Evolutionary conservation across 2,329 filamentous ascomycete genomes (phyloP), one percentile per base, ranked within the genome.

Genomic region (Rosellinia necatrix): DNA sequence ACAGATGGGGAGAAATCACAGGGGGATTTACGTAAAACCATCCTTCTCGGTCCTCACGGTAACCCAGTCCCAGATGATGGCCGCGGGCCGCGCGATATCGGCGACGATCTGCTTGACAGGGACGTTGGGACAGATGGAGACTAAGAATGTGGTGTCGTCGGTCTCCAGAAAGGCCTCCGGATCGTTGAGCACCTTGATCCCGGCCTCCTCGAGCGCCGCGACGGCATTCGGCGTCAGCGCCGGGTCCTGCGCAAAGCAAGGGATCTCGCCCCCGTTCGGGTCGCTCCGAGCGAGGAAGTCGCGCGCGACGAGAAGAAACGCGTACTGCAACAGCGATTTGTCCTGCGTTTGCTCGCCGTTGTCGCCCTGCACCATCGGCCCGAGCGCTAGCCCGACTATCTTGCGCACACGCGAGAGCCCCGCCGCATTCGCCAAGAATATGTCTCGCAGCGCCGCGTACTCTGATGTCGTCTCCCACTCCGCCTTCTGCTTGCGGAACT

Each of bases 81-180:
- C 65, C 2, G 60, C 66, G 1, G 72, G 72, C 1, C 68, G 65
- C 1, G 69, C 67, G 9, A 74, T 57, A 38, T 74, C 71, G 40
- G 67, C 62, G 6, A 73, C 56, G 30, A 73, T 68, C 50, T 73
- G 69, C 41, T 64, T 64, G 3, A 73, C 63, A 3, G 71, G 70
- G 3, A 68, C 58, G 21, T 65, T 62, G 2, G 70, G 63, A 10
- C 25, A 25, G 17, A 72, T 52, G 3, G 67, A 63, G 15, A 74
- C 43, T 7, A 74, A 63, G 4, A 72, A 38, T 17, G 48, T 69
- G 6, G 51, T 42, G 6, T 69, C 64, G 54, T 72, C 69, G 1
- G 72, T 59, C 32, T 66, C 66, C 0, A 73, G 52, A 41, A 74
- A 74, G 1, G 55, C 71, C 3, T 60, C 30, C 1, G 72, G 72